Evolutionary conservation across 73 alveolate genomes (phyloP).

Genomic region (Paramecium biaurelia): DNA sequence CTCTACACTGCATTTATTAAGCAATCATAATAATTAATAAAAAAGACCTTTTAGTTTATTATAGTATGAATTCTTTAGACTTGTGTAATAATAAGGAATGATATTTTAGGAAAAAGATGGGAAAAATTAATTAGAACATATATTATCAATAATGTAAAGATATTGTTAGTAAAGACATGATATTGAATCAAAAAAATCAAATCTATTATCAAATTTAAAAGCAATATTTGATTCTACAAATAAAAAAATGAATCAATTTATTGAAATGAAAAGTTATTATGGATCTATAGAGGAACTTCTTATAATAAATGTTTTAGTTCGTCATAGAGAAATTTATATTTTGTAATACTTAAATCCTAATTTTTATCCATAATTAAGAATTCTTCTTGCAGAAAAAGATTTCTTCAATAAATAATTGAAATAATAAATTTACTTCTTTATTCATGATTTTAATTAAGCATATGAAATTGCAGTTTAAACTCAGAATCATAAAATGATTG

Average conservation of each 20-base stretch:
- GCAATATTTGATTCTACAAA: background rate
- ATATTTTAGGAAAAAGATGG: background rate
- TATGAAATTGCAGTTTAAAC: background rate
- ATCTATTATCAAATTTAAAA: background rate
- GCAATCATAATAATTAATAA: background rate
- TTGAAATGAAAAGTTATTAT: background rate
- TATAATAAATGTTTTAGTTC: background rate
- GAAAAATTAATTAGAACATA: background rate
- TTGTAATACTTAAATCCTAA: background rate
- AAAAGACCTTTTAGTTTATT: background rate
- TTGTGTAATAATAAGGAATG: background rate
- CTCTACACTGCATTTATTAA: background rate
- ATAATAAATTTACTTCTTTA: background rate
- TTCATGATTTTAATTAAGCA: background rate
- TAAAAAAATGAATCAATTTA: background rate
- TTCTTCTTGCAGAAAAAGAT: background rate
- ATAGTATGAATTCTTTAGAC: background rate
- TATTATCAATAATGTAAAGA: background rate
- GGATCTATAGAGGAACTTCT: background rate
- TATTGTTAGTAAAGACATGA: background rate
- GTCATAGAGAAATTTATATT: background rate
- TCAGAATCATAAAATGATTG: background rate
- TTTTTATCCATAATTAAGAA: background rate
- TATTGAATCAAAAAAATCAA: background rate
- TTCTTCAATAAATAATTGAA: background rate